These are phyloP conservation scores for Pseudonitzschia delicatissima DNA, from an alignment of 108 stramenopile genomes.

Conservation along the genomic window DNA sequence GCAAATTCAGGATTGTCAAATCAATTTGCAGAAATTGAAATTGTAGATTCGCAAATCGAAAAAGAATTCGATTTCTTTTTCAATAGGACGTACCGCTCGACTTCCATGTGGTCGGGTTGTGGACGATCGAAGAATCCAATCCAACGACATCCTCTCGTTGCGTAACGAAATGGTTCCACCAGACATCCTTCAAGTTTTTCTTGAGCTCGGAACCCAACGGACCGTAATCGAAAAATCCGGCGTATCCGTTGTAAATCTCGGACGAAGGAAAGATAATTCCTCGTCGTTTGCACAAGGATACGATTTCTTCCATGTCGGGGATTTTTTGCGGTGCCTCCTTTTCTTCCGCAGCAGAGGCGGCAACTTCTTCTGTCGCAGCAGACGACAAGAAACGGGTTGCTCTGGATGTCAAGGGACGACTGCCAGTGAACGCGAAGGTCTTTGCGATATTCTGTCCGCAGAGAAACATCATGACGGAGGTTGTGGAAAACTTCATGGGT, in stretches of 20 bases:
- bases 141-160: constrained; percentile 90
- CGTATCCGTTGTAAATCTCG: constrained; percentile 96
- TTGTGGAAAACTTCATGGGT: constrained; percentile 10
- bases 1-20: neutral
- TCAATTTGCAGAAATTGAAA: neutral
- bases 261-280: constrained; percentile 95
- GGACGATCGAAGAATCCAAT: constrained; percentile 91
- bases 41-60: neutral
- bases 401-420: neutral
- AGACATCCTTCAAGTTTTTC: constrained; percentile 86
- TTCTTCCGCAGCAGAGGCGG: neutral
- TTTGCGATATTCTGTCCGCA: neutral
- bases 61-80: no score
- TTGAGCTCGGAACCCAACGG: constrained; percentile 90
- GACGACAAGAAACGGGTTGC: neutral
- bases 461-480: neutral
- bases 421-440: neutral
- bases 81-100: constrained; percentile 65
- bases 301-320: constrained; percentile 83
- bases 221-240: constrained; percentile 98
- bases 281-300: constrained; percentile 90
- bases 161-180: constrained; percentile 94
- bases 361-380: constrained; percentile 5
- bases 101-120: constrained; percentile 94
- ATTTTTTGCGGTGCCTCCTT: constrained; percentile 38